These are phyloP conservation scores for Wickerhamiella domercqiae DNA, from an alignment of 805 yeast genomes.

Conservation along the genomic window DNA sequence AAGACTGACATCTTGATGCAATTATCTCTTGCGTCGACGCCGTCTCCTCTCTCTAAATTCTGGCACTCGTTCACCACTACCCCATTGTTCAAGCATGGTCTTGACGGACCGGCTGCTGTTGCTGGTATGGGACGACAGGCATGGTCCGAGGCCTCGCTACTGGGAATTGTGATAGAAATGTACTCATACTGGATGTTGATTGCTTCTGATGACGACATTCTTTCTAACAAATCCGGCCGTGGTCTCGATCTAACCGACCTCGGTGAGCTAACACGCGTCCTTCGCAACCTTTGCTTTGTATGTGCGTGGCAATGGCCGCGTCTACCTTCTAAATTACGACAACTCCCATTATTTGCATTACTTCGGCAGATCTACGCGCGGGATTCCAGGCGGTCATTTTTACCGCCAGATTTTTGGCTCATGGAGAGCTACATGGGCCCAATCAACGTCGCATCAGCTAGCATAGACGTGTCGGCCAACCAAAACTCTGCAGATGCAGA, in stretches of 20 bases:
- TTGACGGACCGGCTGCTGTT: not conserved
- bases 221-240: constrained; percentile 29
- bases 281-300: constrained; percentile 36
- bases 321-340: constrained; percentile 7
- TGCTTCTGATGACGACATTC: constrained; percentile 48
- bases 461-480: not conserved
- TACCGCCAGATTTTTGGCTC: constrained; percentile 43
- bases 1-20: constrained; percentile 4
- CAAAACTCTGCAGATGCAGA: constrained; percentile 10
- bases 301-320: constrained; percentile 28
- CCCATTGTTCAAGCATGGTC: not conserved
- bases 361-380: constrained; percentile 50
- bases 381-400: constrained; percentile 43
- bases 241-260: constrained; percentile 30
- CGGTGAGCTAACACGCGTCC: constrained; percentile 29
- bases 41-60: constrained; percentile 7
- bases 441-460: not conserved
- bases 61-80: constrained; percentile 10
- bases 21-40: constrained; percentile 3
- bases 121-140: not conserved
- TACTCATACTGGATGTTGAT: constrained; percentile 53
- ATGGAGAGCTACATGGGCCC: constrained; percentile 16
- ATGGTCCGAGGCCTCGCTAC: constrained; percentile 14
- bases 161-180: constrained; percentile 42
- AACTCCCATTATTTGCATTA: constrained; percentile 32